phyloP scores from a whole-genome alignment of 192 early-diverging fungal genomes.

The Lobosporangium transversale region DNA sequence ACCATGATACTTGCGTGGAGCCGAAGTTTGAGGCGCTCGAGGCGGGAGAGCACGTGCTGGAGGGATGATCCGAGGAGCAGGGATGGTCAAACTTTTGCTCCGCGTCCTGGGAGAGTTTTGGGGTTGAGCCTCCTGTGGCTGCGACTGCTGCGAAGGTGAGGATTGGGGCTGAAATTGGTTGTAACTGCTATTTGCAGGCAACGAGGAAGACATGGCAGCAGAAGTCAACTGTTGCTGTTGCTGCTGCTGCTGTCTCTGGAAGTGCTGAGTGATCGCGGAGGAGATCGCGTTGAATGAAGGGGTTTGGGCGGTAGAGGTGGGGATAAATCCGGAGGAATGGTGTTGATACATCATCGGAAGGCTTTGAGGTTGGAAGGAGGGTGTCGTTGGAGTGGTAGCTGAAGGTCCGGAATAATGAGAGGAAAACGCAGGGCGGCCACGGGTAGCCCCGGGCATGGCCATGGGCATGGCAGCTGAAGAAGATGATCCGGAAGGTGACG shows the following conservation, averaged over 20 bases:
- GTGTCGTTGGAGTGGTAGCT: conserved; percentile 28
- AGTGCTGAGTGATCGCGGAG: conserved; percentile 35
- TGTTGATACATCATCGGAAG: conserved; percentile 41
- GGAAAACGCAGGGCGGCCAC: conserved; percentile 18
- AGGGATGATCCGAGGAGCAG: conserved; percentile 41
- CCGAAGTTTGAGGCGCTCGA: conserved; percentile 34
- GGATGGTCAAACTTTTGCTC: conserved; percentile 48
- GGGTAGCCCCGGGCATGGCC: conserved; percentile 24
- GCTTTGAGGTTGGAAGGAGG: conserved; percentile 43
- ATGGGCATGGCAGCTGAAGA: conserved; percentile 24
- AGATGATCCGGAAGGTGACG: conserved; percentile 9
- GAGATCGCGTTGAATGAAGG: conserved; percentile 37
- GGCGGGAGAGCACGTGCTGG: conserved; percentile 38
- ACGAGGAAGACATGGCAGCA: conserved; percentile 42
- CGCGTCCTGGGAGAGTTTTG: conserved; percentile 23
- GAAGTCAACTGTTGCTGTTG: conserved; percentile 24
- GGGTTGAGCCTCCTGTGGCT: conserved; percentile 14
- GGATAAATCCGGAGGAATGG: conserved; percentile 19
- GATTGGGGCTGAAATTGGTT: conserved; percentile 26
- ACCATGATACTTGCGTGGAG: conserved; percentile 46
- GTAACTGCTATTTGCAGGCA: conserved; percentile 19
- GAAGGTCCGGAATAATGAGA: conserved; percentile 5
- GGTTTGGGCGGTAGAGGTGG: conserved; percentile 16
- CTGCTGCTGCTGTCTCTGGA: conserved; percentile 47
- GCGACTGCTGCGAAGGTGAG: conserved; percentile 5